Percentiles rank a stretch among this genome's conserved stretches.
phyloP scores from a whole-genome alignment of 306 rosid genomes.

The Rosa persica region DNA sequence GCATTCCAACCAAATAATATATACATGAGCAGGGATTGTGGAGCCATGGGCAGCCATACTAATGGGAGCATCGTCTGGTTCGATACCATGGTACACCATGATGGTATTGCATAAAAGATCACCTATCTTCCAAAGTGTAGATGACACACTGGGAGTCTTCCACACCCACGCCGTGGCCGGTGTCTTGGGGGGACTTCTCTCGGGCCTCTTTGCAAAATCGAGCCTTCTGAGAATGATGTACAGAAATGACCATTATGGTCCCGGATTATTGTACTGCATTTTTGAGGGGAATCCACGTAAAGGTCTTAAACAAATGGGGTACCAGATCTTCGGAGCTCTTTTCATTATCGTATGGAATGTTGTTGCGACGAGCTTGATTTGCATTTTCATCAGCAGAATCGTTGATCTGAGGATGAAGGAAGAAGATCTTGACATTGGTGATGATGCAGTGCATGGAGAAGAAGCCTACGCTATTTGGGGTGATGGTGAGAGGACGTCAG shows the following conservation, averaged over 20 bases:
- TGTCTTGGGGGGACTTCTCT: constrained; percentile 55
- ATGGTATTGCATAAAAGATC: constrained; percentile 58
- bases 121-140: constrained; percentile 54
- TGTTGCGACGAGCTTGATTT: constrained; percentile 53
- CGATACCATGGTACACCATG: constrained; percentile 68
- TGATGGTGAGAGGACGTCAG: constrained; percentile 51
- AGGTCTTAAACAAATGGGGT: constrained; percentile 45
- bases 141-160: constrained; percentile 74
- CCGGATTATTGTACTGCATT: constrained; percentile 37
- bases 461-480: constrained; percentile 81
- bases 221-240: constrained; percentile 47
- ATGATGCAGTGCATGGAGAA: constrained; percentile 75
- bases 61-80: constrained; percentile 46
- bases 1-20: background rate
- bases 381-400: constrained; percentile 38
- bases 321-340: constrained; percentile 53
- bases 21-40: constrained; percentile 40
- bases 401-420: constrained; percentile 65
- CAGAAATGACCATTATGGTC: constrained; percentile 9
- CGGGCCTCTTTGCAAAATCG: constrained; percentile 61
- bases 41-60: constrained; percentile 42
- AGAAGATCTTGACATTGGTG: constrained; percentile 66
- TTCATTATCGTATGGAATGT: constrained; percentile 60
- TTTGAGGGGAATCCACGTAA: background rate
- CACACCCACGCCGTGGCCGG: constrained; percentile 83